Conservation (phyloP, 371 early-diverging fungal genomes). For the Lichtheimia hyalospora region DNA sequence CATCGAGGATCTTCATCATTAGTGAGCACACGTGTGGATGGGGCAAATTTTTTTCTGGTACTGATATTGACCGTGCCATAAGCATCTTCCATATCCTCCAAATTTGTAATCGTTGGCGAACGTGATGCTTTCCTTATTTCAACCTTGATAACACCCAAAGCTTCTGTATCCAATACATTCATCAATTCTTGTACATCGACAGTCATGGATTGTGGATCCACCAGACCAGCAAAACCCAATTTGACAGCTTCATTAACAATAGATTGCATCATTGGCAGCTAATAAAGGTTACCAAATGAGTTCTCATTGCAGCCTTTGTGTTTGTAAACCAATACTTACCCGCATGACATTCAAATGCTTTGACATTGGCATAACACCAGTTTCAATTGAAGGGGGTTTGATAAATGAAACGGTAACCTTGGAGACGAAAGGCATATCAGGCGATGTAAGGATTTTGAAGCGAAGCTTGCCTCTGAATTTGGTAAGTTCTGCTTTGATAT, state of each 20-base stretch:
- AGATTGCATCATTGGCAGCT: conserved; percentile 31
- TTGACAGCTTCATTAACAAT: conserved; percentile 34
- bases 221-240: conserved; percentile 24
- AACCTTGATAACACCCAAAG: conserved; percentile 35
- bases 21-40: conserved; percentile 32
- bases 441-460: conserved; percentile 32
- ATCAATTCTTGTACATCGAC: conserved; percentile 26
- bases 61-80: conserved; percentile 28
- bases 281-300: not conserved
- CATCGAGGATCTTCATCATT: conserved; percentile 33
- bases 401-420: conserved; percentile 34
- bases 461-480: conserved; percentile 27
- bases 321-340: conserved; percentile 8
- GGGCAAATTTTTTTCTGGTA: conserved; percentile 9
- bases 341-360: conserved; percentile 36
- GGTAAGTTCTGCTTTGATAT: conserved; percentile 31
- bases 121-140: conserved; percentile 22
- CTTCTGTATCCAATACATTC: conserved; percentile 20
- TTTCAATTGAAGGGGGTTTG: conserved; percentile 29
- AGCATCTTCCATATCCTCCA: conserved; percentile 27
- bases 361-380: conserved; percentile 36
- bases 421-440: conserved; percentile 32
- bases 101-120: not conserved
- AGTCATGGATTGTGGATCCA: conserved; percentile 36
- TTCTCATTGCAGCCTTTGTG: not conserved